phyloP scores from a whole-genome alignment of 1,284 basidiomycete species.

The Leccinum cinnamomeum region DNA sequence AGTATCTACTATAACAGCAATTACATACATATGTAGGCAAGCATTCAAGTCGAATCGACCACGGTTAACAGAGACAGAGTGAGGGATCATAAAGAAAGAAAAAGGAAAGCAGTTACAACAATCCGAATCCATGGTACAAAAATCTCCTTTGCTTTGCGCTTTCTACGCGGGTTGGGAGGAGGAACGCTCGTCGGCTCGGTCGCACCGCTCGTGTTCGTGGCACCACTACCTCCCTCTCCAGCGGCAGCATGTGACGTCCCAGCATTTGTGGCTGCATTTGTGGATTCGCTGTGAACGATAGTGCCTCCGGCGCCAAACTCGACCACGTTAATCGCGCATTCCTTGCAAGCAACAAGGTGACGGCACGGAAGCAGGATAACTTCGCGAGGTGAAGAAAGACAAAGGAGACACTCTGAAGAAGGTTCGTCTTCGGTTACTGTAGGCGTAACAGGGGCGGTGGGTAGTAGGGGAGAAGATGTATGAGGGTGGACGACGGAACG shows the following conservation, averaged over 20 bases:
- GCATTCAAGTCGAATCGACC: neutral
- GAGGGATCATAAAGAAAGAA: neutral
- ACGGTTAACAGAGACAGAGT: neutral
- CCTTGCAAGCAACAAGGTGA: no score
- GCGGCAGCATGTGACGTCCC: no score
- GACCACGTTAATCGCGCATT: no score
- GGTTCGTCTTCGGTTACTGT: constrained; percentile 60
- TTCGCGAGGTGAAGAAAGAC: no score
- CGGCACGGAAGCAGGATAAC: no score
- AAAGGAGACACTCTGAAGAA: constrained; percentile 77
- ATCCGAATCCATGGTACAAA: neutral
- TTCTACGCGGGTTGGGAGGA: no score
- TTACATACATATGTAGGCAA: neutral
- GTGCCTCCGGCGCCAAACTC: no score
- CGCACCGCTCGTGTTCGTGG: no score
- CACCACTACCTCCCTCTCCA: no score
- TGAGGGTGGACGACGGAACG: constrained; percentile 36
- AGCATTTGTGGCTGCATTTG: no score
- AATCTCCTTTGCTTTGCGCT: neutral
- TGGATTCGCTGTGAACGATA: no score
- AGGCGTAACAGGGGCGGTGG: constrained; percentile 35
- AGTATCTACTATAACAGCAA: neutral
- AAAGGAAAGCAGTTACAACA: neutral
- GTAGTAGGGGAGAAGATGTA: constrained; percentile 46
- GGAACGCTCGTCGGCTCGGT: no score